Evolutionary conservation across 768 basidiomycete species (phyloP), one percentile per base, ranked within the genome.

Genomic region (Coprinellus micaceus): DNA sequence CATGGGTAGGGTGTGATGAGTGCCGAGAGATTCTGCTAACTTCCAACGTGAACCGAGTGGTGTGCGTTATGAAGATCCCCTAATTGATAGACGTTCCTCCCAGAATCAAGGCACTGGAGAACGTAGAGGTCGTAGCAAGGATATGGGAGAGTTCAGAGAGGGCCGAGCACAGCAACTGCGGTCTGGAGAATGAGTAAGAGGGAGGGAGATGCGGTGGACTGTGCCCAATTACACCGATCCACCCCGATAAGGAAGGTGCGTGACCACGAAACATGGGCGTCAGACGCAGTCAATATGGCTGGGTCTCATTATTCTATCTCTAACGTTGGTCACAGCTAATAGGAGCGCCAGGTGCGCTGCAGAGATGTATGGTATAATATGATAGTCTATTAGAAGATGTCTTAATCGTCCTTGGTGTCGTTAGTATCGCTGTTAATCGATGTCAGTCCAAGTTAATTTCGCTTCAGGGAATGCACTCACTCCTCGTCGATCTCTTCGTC

Each of bases 401-500:
- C 21, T 53, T 37, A 60, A 40, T 60, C 49, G 10, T 46, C 44
- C 51, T 60, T 60, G 30, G 22, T 4, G 33, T 50, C 39, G 24
- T 25, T 44, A 25, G 41, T 52, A 17, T 41, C 28, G 21, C 44
- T 37, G 24, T 17, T 22, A 37, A 45, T 11, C 3, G 26, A 19
- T 25, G 22, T 10, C 26, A 19, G 26, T 49, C 22, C 26, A 52
- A 39, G 19, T 12, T 17, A 47, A 13, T 12, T 12, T 11, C 15
- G 3, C 46, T 22, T 11, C 19, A 24, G 30, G 24, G 15, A 17
- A 17, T 3, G 10, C n/a, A 53, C 58, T 56, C 24, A 60, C 58
- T 53, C 53, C 13, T 59, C 58, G 36, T 66, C 76, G 9, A 43
- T 29, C 66, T 93, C 91, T 59, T 91, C 89, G 58, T 97, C 95